These are phyloP conservation scores for Pseudonitzschia multiseries DNA, from an alignment of 108 stramenopile genomes.

Conservation along the genomic window DNA sequence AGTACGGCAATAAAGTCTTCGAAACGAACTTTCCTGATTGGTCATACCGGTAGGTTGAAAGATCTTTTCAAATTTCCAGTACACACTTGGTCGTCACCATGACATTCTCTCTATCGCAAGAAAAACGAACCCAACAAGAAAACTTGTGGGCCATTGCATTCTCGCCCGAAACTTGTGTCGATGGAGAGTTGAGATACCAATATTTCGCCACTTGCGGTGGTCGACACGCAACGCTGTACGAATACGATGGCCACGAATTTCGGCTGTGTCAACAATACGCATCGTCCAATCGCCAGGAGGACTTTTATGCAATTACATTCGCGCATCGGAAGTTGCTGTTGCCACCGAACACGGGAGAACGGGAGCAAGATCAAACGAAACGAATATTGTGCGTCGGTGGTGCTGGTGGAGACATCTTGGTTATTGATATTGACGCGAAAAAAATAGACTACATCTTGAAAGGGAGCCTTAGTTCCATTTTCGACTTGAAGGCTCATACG, in stretches of 20 bases:
- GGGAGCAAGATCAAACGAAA: neutral
- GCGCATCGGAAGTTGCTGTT: neutral
- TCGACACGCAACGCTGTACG: slow-evolving; percentile 45
- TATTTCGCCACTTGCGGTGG: slow-evolving; percentile 62
- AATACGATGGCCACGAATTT: slow-evolving; percentile 19
- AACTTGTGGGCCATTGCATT: slow-evolving; percentile 3
- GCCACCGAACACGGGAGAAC: neutral
- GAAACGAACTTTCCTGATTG: too few species aligned
- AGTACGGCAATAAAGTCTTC: too few species aligned
- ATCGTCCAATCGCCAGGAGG: neutral
- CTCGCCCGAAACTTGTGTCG: neutral
- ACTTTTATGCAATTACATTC: slow-evolving; percentile 6
- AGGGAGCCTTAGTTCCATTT: slow-evolving; percentile 2
- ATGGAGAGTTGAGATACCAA: neutral
- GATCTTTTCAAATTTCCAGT: neutral
- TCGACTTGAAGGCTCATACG: neutral
- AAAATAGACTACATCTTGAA: neutral
- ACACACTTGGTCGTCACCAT: neutral
- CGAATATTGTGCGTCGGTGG: slow-evolving; percentile 11
- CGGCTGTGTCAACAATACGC: neutral
- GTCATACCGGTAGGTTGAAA: too few species aligned
- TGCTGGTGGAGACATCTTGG: neutral
- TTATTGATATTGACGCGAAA: neutral
- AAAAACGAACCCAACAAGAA: slow-evolving; percentile 1
- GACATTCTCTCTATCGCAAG: neutral